Base-by-base conservation (phyloP, 176 grass and related monocot species). In the Avena eriantha region DNA sequence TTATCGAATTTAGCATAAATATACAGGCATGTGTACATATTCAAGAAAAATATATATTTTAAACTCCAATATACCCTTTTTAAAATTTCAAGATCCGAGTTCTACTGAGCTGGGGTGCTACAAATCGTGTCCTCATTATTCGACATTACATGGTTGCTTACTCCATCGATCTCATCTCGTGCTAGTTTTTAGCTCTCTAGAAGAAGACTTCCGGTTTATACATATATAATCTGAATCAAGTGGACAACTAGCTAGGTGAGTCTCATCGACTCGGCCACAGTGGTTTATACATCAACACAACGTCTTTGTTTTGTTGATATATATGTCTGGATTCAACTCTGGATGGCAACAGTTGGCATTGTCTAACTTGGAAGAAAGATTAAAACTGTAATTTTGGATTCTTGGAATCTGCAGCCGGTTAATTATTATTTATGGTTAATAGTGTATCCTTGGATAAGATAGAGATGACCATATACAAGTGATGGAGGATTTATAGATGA, bases 321-420 rank as follows among this genome's bases (percentile, higher is more conserved):
- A 29, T 29, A 6, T 65, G 68, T 70, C 35, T 70, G 73, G 53
- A 76, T 15, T 75, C n/a, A 50, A 75, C 72, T 48, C 72, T 33
- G 15, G 46, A 53, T 76, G 73, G 23, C 48, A 76, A 76, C 47
- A 33, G 47, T 76, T 76, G 24, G 14, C 53, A 33, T 47, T 15
- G 24, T 76, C 48, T 53, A 76, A 33, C 15, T 54, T 76, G 73
- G 29, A 29, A 29, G 29, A 29, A 29, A 29, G 29, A 65, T 65
- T 65, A 31, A 41, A 54, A 54, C 4, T 54, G 15, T 54, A 54
- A 3, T 41, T 5, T 4, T 54, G 50, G 50, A 54, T 54, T 54
- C 50, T 54, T 54, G 50, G 15, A 18, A 17, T 17, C 50, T 41
- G 39, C 39, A 41, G 6, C 39, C 6, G 39, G 6, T 41, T 41